phyloP scores from a whole-genome alignment of 202 grass and related monocot species.

The Cymbopogon flexuosus region DNA sequence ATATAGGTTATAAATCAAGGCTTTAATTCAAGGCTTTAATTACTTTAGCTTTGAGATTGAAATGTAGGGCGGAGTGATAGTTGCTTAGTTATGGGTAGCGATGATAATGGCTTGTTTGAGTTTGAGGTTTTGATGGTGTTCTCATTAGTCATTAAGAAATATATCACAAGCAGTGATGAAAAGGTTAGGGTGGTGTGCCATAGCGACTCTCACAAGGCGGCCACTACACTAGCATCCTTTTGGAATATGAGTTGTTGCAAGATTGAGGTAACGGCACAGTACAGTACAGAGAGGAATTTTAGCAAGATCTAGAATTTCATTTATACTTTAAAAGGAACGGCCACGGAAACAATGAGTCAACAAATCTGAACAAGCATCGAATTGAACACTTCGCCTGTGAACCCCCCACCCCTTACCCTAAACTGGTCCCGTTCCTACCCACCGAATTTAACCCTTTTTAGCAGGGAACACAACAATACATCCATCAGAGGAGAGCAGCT shows the following conservation, averaged over 20 bases:
- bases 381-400: conserved; percentile 44
- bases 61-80: not conserved
- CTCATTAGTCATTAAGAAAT: not conserved
- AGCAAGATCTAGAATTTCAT: not conserved
- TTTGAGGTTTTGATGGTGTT: not conserved
- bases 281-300: too few relatives aligned
- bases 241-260: not conserved
- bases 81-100: not conserved
- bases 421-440: conserved; percentile 31
- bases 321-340: not conserved
- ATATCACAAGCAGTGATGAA: not conserved
- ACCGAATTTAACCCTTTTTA: conserved; percentile 38
- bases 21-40: not conserved
- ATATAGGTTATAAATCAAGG: too few relatives aligned
- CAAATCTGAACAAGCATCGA: conserved; percentile 16
- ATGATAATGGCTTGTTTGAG: not conserved
- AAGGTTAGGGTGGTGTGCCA: not conserved
- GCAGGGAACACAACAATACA: conserved; percentile 17
- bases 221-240: not conserved
- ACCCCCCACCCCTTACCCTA: conserved; percentile 9
- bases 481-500: conserved; percentile 21
- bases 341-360: not conserved
- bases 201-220: not conserved
- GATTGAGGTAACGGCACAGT: too few relatives aligned
- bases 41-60: not conserved